A percentile compares a stretch with the other conserved stretches of the same genome.
Evolutionary conservation across 257 asterid genomes (phyloP).

Genomic region (Lithospermum erythrorhizon): DNA sequence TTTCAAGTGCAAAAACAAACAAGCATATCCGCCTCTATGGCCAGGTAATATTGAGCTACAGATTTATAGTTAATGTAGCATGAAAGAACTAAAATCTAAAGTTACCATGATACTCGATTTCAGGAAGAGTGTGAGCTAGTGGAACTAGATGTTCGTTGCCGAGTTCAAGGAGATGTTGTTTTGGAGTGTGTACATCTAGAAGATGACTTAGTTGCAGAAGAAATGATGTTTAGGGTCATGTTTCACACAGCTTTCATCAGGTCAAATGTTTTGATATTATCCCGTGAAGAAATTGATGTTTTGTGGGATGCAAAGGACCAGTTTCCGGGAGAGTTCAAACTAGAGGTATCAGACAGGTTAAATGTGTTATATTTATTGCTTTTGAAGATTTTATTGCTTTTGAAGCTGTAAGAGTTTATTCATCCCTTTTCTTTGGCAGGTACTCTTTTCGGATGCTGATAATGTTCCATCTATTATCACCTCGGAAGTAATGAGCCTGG

Average conservation of each 20-base stretch:
- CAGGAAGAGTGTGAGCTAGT: conserved; percentile 90
- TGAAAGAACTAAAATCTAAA: conserved; percentile 13
- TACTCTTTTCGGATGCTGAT: conserved; percentile 79
- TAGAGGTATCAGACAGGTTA: conserved; percentile 57
- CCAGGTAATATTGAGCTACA: conserved; percentile 47
- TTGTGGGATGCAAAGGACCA: conserved; percentile 83
- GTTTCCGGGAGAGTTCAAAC: conserved; percentile 71
- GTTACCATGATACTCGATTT: conserved; percentile 20
- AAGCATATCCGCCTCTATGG: conserved; percentile 47
- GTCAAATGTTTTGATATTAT: conserved; percentile 65
- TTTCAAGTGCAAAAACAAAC: conserved; percentile 52
- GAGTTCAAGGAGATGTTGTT: conserved; percentile 85
- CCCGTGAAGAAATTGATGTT: conserved; percentile 85
- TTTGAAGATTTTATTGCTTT: conserved; percentile 26
- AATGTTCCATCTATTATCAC: conserved; percentile 44
- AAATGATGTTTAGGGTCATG: conserved; percentile 84
- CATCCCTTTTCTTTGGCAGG: conserved; percentile 55
- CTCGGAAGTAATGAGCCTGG: conserved; percentile 47
- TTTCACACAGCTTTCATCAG: conserved; percentile 88
- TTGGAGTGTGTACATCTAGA: conserved; percentile 90
- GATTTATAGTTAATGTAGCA: conserved; percentile 12
- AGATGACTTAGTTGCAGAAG: conserved; percentile 76
- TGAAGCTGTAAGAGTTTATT: conserved; percentile 33
- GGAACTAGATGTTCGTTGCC: conserved; percentile 62
- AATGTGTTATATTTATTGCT: conserved; percentile 21